Percentiles rank a stretch among this genome's conserved stretches.
phyloP scores from a whole-genome alignment of 2,329 filamentous ascomycete genomes.

The Botryotinia convoluta region DNA sequence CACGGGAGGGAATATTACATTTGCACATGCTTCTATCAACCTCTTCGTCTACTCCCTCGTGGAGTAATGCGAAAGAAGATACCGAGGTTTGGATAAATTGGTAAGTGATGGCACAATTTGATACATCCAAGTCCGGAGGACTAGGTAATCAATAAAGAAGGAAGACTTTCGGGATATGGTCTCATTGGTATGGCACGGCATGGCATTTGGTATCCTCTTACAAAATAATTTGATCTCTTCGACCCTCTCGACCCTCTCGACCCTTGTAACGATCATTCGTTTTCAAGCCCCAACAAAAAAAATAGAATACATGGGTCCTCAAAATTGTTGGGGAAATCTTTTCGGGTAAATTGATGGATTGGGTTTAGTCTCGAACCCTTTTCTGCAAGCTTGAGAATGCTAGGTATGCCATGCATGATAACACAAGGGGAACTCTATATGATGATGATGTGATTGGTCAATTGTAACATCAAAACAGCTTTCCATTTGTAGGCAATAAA shows the following conservation, averaged over 20 bases:
- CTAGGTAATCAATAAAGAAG: neutral
- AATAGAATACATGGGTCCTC: neutral
- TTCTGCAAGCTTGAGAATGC: slow-evolving; percentile 1
- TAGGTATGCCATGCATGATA: slow-evolving; percentile 4
- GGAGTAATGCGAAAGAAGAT: neutral
- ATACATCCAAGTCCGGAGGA: neutral
- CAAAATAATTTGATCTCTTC: neutral
- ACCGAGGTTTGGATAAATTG: neutral
- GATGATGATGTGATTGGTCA: slow-evolving; percentile 10
- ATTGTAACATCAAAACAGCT: slow-evolving; percentile 7
- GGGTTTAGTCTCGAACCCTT: slow-evolving; percentile 7
- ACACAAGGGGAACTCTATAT: neutral
- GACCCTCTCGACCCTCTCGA: neutral
- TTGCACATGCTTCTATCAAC: neutral
- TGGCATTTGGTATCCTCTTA: neutral
- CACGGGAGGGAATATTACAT: neutral
- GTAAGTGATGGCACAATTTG: neutral
- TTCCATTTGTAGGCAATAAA: neutral
- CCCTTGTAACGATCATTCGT: slow-evolving; percentile 15
- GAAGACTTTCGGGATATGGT: neutral
- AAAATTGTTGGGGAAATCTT: slow-evolving; percentile 20
- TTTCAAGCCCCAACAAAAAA: slow-evolving; percentile 18
- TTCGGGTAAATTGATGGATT: neutral
- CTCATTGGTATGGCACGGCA: neutral
- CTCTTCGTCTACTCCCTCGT: too few species aligned